These are phyloP conservation scores for Trametes hirsuta DNA, from an alignment of 1,284 basidiomycete species.

Conservation along the genomic window DNA sequence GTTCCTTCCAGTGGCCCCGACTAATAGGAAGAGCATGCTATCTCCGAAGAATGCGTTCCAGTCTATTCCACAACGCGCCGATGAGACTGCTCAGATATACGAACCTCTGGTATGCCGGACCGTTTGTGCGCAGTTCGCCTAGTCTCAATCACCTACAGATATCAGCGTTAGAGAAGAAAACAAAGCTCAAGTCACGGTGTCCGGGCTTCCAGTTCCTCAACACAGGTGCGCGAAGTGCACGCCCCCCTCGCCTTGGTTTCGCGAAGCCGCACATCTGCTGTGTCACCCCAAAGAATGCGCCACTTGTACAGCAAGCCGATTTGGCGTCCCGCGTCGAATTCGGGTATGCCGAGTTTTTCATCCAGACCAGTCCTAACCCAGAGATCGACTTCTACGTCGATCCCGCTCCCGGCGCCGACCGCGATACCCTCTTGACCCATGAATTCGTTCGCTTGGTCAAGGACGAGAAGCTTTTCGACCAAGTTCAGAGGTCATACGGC, in stretches of 20 bases:
- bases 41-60: not conserved
- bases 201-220: conserved; percentile 10
- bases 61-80: not conserved
- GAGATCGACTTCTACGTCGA: conserved; percentile 8
- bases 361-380: not conserved
- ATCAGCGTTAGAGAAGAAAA: not conserved
- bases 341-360: conserved; percentile 15
- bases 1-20: not conserved
- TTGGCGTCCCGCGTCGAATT: not conserved
- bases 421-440: not conserved
- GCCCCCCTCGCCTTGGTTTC: not conserved
- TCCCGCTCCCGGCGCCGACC: not conserved
- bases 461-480: not conserved
- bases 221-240: not conserved
- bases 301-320: not conserved
- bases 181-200: conserved; percentile 2
- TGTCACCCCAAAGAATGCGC: not conserved
- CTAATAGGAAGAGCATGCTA: not conserved
- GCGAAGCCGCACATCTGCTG: conserved; percentile 16
- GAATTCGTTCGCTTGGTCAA: not conserved
- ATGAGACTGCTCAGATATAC: not conserved
- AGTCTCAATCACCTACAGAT: not conserved
- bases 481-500: not conserved
- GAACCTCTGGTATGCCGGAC: conserved; percentile 1
- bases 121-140: not conserved